Base-by-base conservation (phyloP, 2,329 filamentous ascomycete genomes). In the Phialophora verrucosa region DNA sequence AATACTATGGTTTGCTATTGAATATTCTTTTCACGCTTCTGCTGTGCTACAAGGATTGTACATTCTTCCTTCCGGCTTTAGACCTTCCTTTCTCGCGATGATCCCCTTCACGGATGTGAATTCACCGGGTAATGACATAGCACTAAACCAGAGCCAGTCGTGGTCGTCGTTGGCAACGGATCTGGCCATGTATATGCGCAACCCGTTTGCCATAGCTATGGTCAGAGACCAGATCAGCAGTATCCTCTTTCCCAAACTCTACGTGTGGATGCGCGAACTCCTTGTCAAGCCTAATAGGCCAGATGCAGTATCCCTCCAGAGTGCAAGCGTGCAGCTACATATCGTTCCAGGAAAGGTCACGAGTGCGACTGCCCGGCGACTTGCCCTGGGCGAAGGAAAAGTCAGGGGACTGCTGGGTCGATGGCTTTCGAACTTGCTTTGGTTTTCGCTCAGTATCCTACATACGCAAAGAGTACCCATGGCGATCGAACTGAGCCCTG, bases 21-120 rank as follows among this genome's bases (percentile, higher is more conserved):
- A 79, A 31, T 74, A 79, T 57, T 79, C 81, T 66, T 73, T 77
- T 29, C 78, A 81, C 64, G 77, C 81, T 73, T 80, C 79, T 64
- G 78, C 79, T 25, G 66, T 80, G 17, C 73, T 82, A 20, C 80
- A 82, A 66, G 76, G 76, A 23, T 76, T 82, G 31, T 77, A 78
- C 47, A 73, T 82, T 23, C 70, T 82, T 20, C 76, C 76, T 25
- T 65, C 75, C 31, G 71, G 73, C 55, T 68, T 74, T 8, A 70
- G 78, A 11, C 79, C 78, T 6, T 71, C 74, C 20, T 32, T 74
- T 38, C 70, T 64, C 4, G 72, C 76, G 23, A 70, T 81, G 23
- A 67, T 80, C 27, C 79, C 80, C 2, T 79, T 80, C 58, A 74
- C 75, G 29, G 65, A 70, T 44, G 17, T 25, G 8, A 65, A 71